Percentiles rank a stretch among this genome's conserved stretches.
Evolutionary conservation across 768 basidiomycete species (phyloP).

Genomic region (Boletus eberwhitei): DNA sequence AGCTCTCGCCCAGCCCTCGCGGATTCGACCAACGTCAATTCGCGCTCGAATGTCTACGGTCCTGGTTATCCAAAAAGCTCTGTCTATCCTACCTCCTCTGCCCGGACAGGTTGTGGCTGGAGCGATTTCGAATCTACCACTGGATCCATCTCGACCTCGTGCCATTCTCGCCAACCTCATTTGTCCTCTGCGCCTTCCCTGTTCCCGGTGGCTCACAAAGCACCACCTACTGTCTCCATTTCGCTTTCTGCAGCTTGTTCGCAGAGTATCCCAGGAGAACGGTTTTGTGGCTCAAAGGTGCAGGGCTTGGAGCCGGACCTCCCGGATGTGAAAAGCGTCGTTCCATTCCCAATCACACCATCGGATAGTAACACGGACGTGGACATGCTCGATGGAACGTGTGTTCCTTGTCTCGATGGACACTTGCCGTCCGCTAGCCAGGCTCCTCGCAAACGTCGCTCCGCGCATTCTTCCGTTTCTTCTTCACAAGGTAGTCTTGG

Average conservation of each 20-base stretch:
- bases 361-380: constrained; percentile 23
- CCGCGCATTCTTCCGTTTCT: constrained; percentile 31
- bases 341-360: constrained; percentile 37
- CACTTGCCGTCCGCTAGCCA: neutral
- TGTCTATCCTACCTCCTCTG: constrained; percentile 18
- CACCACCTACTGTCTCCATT: constrained; percentile 38
- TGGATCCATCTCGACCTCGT: neutral
- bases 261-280: constrained; percentile 10
- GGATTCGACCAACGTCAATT: constrained; percentile 26
- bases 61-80: constrained; percentile 7
- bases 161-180: constrained; percentile 7
- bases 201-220: constrained; percentile 30
- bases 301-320: constrained; percentile 21
- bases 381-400: constrained; percentile 30
- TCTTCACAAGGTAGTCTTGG: constrained; percentile 17
- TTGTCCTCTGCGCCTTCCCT: constrained; percentile 8
- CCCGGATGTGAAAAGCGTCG: constrained; percentile 29
- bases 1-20: constrained; percentile 20
- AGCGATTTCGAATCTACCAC: constrained; percentile 1
- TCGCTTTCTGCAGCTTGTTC: constrained; percentile 36
- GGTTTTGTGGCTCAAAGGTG: neutral
- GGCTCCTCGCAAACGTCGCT: constrained; percentile 32
- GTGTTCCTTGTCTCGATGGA: neutral
- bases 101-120: constrained; percentile 13
- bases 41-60: constrained; percentile 4